These are phyloP conservation scores for Fusarium papillatum DNA, from an alignment of 2,329 filamentous ascomycete species.

Conservation along the genomic window DNA sequence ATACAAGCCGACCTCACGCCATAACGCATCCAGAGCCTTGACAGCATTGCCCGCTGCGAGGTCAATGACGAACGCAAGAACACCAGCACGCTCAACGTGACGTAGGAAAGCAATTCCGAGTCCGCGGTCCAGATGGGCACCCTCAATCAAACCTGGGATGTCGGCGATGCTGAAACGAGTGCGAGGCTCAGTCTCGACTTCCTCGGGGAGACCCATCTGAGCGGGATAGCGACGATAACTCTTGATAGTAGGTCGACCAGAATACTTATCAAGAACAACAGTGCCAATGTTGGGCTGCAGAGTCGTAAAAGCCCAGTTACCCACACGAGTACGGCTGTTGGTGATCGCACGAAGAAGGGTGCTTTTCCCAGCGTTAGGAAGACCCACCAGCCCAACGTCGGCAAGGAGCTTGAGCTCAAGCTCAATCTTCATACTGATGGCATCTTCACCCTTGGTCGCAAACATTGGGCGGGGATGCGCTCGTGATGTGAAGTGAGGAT, in stretches of 20 bases:
- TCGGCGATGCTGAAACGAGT: slow-evolving; percentile 94
- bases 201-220: slow-evolving; percentile 55
- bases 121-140: slow-evolving; percentile 91
- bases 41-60: slow-evolving; percentile 85
- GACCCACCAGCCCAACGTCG: slow-evolving; percentile 93
- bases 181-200: slow-evolving; percentile 67
- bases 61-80: slow-evolving; percentile 95
- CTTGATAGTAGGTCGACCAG: slow-evolving; percentile 74
- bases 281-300: slow-evolving; percentile 96
- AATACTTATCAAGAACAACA: slow-evolving; percentile 90
- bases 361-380: slow-evolving; percentile 97
- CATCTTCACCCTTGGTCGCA: slow-evolving; percentile 87
- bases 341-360: slow-evolving; percentile 90
- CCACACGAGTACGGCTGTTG: slow-evolving; percentile 89
- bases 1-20: slow-evolving; percentile 92
- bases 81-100: slow-evolving; percentile 93
- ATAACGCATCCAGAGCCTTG: slow-evolving; percentile 82
- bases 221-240: slow-evolving; percentile 50
- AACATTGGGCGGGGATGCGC: slow-evolving; percentile 84
- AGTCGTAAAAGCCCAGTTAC: slow-evolving; percentile 97
- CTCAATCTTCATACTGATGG: slow-evolving; percentile 83
- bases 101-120: slow-evolving; percentile 93
- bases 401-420: slow-evolving; percentile 96
- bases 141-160: slow-evolving; percentile 93
- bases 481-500: slow-evolving; percentile 90